Conservation (phyloP, 2,329 filamentous ascomycete species). For the Sclerotinia borealis region DNA sequence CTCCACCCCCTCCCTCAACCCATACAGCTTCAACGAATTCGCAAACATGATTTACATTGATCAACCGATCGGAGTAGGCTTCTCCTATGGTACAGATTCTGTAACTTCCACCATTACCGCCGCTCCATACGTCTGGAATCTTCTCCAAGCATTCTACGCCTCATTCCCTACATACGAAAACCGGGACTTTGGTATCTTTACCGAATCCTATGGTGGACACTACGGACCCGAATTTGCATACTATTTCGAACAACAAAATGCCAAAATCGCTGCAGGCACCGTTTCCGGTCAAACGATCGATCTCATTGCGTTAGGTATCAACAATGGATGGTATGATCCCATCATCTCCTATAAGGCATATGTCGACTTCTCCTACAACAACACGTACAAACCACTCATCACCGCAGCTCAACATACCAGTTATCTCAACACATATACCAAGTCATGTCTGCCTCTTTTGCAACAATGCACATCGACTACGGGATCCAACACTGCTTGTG, state of each 20-base stretch:
- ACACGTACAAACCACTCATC: slow-evolving; percentile 38
- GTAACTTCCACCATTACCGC: slow-evolving; percentile 41
- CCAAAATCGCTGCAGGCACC: slow-evolving; percentile 40
- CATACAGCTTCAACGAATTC: slow-evolving; percentile 36
- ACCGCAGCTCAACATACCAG: slow-evolving; percentile 29
- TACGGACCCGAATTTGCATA: slow-evolving; percentile 51
- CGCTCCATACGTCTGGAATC: slow-evolving; percentile 47
- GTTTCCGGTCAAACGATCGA: slow-evolving; percentile 32
- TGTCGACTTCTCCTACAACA: slow-evolving; percentile 28
- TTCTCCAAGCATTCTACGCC: slow-evolving; percentile 56
- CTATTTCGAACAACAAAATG: slow-evolving; percentile 53
- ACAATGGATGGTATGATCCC: slow-evolving; percentile 43
- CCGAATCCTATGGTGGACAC: slow-evolving; percentile 50
- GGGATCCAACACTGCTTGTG: slow-evolving; percentile 76
- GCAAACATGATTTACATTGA: slow-evolving; percentile 39
- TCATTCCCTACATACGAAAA: slow-evolving; percentile 59
- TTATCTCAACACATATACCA: slow-evolving; percentile 33
- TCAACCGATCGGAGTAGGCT: slow-evolving; percentile 37
- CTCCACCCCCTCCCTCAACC: slow-evolving; percentile 37
- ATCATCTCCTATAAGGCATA: slow-evolving; percentile 44
- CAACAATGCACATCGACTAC: slow-evolving; percentile 38
- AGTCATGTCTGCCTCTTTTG: slow-evolving; percentile 35
- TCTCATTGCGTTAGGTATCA: slow-evolving; percentile 33
- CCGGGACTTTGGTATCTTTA: slow-evolving; percentile 48
- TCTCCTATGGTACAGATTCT: slow-evolving; percentile 40